A percentile compares a stretch with the other conserved stretches of the same genome.
Conservation (phyloP, 306 rosid genomes). For the Cicer chorassanicum region DNA sequence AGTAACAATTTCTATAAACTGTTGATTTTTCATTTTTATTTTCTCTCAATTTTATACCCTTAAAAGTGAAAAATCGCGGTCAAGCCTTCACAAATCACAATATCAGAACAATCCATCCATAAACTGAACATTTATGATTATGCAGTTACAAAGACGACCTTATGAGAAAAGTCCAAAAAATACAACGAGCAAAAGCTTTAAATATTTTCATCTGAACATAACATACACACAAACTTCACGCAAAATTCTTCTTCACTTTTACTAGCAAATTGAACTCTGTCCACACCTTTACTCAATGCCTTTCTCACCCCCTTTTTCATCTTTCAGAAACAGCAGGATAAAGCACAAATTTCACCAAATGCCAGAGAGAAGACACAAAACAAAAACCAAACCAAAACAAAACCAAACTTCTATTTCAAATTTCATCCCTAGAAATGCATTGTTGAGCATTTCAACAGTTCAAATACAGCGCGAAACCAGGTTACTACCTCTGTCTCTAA, state of each 20-base stretch:
- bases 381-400: neutral
- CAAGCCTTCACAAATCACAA: neutral
- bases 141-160: neutral
- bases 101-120: neutral
- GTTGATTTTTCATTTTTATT: neutral
- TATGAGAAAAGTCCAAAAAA: neutral
- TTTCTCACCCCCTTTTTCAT: neutral
- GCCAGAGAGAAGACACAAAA: neutral
- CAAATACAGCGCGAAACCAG: neutral
- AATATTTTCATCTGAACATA: neutral
- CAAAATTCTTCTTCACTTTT: neutral
- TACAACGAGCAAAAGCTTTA: neutral
- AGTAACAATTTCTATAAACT: neutral
- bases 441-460: neutral
- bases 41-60: neutral
- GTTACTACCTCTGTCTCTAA: neutral
- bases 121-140: neutral
- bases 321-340: slow-evolving; percentile 20
- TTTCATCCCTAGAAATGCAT: slow-evolving; percentile 2
- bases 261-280: slow-evolving; percentile 5
- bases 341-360: neutral
- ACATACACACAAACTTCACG: neutral
- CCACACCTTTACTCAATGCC: neutral
- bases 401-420: slow-evolving; percentile 7
- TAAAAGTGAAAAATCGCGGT: neutral